A percentile compares a stretch with the other conserved stretches of the same genome.
phyloP scores from a whole-genome alignment of 495 filamentous ascomycete genomes.

The Aspergillus mulundensis region DNA sequence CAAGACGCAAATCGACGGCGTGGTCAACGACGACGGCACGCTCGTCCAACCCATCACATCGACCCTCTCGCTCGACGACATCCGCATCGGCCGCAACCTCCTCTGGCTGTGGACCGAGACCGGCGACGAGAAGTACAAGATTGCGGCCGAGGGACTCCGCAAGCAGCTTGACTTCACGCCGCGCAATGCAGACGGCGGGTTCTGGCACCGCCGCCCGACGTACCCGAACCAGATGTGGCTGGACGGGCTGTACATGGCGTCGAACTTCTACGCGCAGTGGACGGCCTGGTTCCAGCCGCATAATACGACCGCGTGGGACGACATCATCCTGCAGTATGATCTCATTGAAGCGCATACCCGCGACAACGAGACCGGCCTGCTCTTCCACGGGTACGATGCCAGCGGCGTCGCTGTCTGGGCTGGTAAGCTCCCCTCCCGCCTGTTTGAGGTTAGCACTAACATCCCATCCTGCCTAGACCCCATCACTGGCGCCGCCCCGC shows the following conservation, averaged over 20 bases:
- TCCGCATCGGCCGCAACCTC: conserved; percentile 14
- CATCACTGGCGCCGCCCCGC: conserved; percentile 11
- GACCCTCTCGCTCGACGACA: conserved; percentile 13
- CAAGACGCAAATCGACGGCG: conserved; percentile 8
- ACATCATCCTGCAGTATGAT: conserved; percentile 16
- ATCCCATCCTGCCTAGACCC: conserved; percentile 4
- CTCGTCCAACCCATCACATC: conserved; percentile 4
- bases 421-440: background rate
- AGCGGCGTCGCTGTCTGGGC: conserved; percentile 13
- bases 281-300: conserved; percentile 14
- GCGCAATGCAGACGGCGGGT: conserved; percentile 12
- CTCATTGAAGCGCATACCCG: conserved; percentile 17
- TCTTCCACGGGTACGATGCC: conserved; percentile 13
- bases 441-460: background rate
- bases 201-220: conserved; percentile 17
- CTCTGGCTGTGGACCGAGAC: conserved; percentile 12
- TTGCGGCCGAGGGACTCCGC: conserved; percentile 10
- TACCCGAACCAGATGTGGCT: conserved; percentile 21
- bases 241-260: conserved; percentile 18
- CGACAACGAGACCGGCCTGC: conserved; percentile 4
- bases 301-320: conserved; percentile 16
- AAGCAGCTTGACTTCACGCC: conserved; percentile 14
- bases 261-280: conserved; percentile 16
- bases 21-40: conserved; percentile 11
- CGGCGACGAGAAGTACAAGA: conserved; percentile 15